Evolutionary conservation across 495 filamentous ascomycete genomes (phyloP).

Genomic region (Aspergillus bertholletiae): DNA sequence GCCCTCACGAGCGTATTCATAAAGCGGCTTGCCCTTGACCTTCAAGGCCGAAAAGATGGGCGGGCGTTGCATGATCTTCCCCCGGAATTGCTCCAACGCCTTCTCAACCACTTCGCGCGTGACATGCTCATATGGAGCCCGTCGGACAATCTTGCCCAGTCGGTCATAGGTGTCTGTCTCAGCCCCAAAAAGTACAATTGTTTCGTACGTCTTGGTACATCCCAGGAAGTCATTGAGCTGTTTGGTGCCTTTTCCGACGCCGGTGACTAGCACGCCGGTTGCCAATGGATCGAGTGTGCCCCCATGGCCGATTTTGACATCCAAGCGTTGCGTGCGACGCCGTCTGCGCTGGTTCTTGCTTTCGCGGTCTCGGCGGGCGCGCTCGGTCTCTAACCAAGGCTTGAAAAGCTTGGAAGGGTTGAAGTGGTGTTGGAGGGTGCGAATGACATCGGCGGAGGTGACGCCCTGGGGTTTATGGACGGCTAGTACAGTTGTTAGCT

Average conservation of each 20-base stretch:
- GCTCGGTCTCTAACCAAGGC: conserved; percentile 66
- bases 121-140: conserved; percentile 70
- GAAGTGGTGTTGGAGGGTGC: conserved; percentile 77
- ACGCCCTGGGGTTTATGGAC: conserved; percentile 87
- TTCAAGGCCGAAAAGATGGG: conserved; percentile 90
- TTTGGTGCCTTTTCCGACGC: conserved; percentile 87
- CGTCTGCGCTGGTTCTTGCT: conserved; percentile 51
- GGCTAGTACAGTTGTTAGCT: conserved; percentile 45
- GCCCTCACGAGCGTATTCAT: conserved; percentile 92
- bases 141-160: conserved; percentile 73
- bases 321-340: conserved; percentile 49
- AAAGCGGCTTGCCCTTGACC: conserved; percentile 85
- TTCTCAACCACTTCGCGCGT: conserved; percentile 75
- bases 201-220: conserved; percentile 92
- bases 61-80: conserved; percentile 85
- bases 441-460: conserved; percentile 83
- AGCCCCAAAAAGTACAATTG: conserved; percentile 83
- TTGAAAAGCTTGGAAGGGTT: conserved; percentile 73
- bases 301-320: conserved; percentile 94
- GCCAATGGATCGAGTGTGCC: conserved; percentile 94
- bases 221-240: conserved; percentile 67
- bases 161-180: conserved; percentile 91
- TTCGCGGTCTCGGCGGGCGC: conserved; percentile 45
- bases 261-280: conserved; percentile 85
- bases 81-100: conserved; percentile 70